Conservation (phyloP, 306 rosid genomes). For the Casuarina equisetifolia region DNA sequence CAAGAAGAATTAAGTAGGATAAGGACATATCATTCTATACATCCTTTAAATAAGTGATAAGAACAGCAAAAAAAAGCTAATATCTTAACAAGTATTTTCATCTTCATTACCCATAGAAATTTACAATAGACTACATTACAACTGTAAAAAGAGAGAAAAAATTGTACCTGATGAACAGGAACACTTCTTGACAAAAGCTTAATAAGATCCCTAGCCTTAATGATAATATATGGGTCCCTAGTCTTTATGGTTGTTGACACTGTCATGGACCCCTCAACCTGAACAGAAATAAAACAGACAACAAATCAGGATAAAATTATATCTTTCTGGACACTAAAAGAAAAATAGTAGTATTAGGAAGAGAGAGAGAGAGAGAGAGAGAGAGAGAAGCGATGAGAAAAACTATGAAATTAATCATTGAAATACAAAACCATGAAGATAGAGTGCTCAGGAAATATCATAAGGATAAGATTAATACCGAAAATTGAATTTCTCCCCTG, state of each 20-base stretch:
- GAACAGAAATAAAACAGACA: conserved; percentile 5
- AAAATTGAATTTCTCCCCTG: neutral
- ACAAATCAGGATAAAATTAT: neutral
- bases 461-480: neutral
- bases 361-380: neutral
- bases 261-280: conserved; percentile 93
- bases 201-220: conserved; percentile 90
- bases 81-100: neutral
- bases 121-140: neutral
- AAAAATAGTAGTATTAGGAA: neutral
- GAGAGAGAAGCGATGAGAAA: neutral
- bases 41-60: neutral
- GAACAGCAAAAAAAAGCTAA: neutral
- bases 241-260: conserved; percentile 91
- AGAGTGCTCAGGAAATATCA: neutral
- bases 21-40: neutral
- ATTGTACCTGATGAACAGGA: conserved; percentile 78
- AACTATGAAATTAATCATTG: neutral
- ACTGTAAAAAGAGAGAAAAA: neutral
- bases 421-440: neutral
- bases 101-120: neutral
- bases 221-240: conserved; percentile 75
- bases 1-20: neutral
- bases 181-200: conserved; percentile 92
- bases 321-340: neutral